Evolutionary conservation across 2,329 filamentous ascomycete species (phyloP), one percentile per base, ranked within the genome.

Genomic region (Cordyceps fumosorosea): DNA sequence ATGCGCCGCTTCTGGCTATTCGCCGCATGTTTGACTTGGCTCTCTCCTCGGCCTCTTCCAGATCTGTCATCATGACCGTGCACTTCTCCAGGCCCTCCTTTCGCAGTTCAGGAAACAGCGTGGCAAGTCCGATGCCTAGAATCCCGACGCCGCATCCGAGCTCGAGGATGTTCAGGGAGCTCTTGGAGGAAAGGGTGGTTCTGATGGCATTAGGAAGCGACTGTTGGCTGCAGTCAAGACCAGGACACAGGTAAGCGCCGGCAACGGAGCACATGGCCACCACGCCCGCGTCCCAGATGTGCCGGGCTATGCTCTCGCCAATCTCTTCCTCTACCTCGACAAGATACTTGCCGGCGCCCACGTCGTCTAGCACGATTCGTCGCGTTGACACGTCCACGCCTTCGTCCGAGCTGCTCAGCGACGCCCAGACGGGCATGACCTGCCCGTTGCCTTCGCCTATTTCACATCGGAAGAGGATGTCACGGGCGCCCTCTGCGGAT

Each of bases 271-370:
- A 73, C 20, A 75, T 66, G 1, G 79, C 77, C 6, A 81, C 73
- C 11, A 85, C 72, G 0, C 83, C 83, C 1, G 78, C 82, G 58
- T 86, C 83, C 83, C 83, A 86, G 6, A 85, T 75, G 64, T 85
- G 83, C 3, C 83, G 78, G 0, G 83, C 82, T 60, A 86, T 85
- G 67, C 81, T 84, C 71, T 85, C 82, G 16, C 82, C 83, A 11
- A 85, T 78, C 58, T 84, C 81, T 64, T 86, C 84, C 59, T 82
- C 79, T 5, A 85, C 71, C 32, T 78, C 74, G 8, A 83, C 64
- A 11, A 65, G 66, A 0, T 69, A 52, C 18, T 65, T 65, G 10
- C 67, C 67, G 1, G 65, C 34, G 1, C 64, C 64, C 1, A 66
- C 68, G 1, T 67, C 68, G 6, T 67, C 69, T 40, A 74, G 55